These are phyloP conservation scores for Ophiorrhiza pumila DNA, from an alignment of 257 asterid species.

Conservation along the genomic window DNA sequence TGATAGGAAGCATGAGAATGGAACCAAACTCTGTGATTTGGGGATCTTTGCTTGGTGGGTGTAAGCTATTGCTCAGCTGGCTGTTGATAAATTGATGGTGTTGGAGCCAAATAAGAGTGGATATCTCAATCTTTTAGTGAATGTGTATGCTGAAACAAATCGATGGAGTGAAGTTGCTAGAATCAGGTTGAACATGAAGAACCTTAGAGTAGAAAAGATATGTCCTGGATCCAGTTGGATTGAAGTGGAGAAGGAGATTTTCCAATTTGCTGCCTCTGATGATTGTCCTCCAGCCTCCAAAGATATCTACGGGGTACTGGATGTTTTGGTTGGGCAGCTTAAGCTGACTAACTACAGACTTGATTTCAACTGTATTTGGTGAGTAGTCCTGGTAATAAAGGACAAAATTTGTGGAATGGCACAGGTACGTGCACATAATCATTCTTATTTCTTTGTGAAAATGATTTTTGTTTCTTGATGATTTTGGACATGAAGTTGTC, in stretches of 20 bases:
- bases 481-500: background rate
- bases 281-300: conserved; percentile 41
- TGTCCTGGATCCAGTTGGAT: conserved; percentile 76
- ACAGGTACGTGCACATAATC: background rate
- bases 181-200: conserved; percentile 57
- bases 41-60: conserved; percentile 75
- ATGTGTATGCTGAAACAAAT: conserved; percentile 68
- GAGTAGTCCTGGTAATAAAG: background rate
- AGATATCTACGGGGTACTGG: conserved; percentile 40
- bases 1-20: conserved; percentile 64
- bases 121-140: conserved; percentile 50
- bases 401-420: background rate
- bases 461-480: background rate
- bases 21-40: conserved; percentile 68
- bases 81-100: conserved; percentile 44
- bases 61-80: conserved; percentile 69
- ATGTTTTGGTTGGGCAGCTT: conserved; percentile 51
- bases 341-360: conserved; percentile 29
- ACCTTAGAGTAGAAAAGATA: conserved; percentile 53
- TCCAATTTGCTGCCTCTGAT: conserved; percentile 70
- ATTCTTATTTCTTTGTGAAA: background rate
- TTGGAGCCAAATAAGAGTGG: conserved; percentile 71
- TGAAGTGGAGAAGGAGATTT: conserved; percentile 50
- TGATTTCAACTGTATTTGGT: background rate
- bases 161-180: conserved; percentile 61